Conservation (phyloP, 2,329 filamentous ascomycete species). For the Phoma sp. region DNA sequence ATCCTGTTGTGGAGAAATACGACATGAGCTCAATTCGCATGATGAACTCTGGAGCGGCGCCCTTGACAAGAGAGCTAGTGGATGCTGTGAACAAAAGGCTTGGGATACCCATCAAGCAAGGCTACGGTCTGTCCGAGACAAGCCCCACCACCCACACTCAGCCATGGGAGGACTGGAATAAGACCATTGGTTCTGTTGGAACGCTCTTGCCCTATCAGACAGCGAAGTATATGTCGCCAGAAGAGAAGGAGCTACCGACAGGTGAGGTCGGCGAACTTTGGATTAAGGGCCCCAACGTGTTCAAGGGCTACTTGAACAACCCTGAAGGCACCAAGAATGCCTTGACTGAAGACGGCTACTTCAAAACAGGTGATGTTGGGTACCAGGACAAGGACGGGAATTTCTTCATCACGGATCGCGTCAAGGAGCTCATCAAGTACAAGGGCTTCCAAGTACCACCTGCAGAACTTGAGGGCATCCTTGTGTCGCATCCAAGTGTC, state of each 20-base stretch:
- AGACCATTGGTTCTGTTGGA: constrained; percentile 79
- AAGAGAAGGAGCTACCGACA: constrained; percentile 65
- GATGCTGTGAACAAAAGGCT: constrained; percentile 77
- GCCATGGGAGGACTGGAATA: constrained; percentile 77
- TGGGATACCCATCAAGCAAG: constrained; percentile 85
- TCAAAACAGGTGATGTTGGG: constrained; percentile 89
- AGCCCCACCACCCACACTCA: constrained; percentile 80
- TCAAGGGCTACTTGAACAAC: constrained; percentile 80
- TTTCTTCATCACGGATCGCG: constrained; percentile 87
- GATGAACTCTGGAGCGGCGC: constrained; percentile 88
- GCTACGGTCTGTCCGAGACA: constrained; percentile 89
- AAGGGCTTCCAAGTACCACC: constrained; percentile 58
- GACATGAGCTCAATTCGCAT: constrained; percentile 80
- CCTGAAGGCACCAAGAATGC: constrained; percentile 73
- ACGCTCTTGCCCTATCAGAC: constrained; percentile 79
- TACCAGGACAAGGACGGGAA: constrained; percentile 79
- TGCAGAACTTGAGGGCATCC: constrained; percentile 56
- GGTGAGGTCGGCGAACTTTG: constrained; percentile 68
- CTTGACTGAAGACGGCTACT: constrained; percentile 80
- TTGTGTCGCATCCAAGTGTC: constrained; percentile 52
- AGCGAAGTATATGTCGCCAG: constrained; percentile 76
- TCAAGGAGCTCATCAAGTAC: constrained; percentile 54
- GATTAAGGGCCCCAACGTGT: constrained; percentile 81
- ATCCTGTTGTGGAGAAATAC: constrained; percentile 79
- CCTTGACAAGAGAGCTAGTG: constrained; percentile 80